phyloP scores from a whole-genome alignment of 352 stramenopile species.

The Globisporangium apiculatum region DNA sequence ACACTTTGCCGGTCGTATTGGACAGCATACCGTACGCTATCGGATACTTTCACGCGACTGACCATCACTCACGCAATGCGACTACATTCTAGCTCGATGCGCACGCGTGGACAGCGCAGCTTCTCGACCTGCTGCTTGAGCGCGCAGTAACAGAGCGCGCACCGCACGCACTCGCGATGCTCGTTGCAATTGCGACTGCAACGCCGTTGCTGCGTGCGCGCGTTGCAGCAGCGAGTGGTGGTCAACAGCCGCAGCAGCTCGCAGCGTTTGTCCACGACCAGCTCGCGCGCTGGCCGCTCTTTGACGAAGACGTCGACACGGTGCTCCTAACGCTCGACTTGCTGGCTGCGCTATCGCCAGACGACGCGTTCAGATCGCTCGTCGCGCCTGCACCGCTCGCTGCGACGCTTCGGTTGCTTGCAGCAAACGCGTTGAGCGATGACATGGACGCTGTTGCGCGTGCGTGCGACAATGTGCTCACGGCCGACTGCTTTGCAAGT shows the following conservation, averaged over 20 bases:
- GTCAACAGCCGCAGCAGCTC: slow-evolving; percentile 26
- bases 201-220: slow-evolving; percentile 28
- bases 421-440: slow-evolving; percentile 35
- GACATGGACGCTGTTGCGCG: slow-evolving; percentile 30
- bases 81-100: slow-evolving; percentile 18
- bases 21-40: too few species aligned
- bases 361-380: slow-evolving; percentile 23
- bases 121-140: slow-evolving; percentile 34
- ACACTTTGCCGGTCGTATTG: slow-evolving; percentile 4
- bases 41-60: too few species aligned
- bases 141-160: slow-evolving; percentile 38
- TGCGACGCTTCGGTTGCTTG: slow-evolving; percentile 41
- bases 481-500: background rate
- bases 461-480: slow-evolving; percentile 29
- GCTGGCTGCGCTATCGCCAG: slow-evolving; percentile 25
- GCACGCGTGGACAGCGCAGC: slow-evolving; percentile 38
- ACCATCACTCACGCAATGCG: too few species aligned
- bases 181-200: slow-evolving; percentile 24
- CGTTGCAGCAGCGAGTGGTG: slow-evolving; percentile 27
- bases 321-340: slow-evolving; percentile 45
- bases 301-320: slow-evolving; percentile 58
- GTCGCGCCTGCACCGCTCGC: slow-evolving; percentile 36
- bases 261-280: slow-evolving; percentile 35
- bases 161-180: slow-evolving; percentile 35
- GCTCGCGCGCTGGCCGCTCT: slow-evolving; percentile 48